Base-by-base conservation (phyloP, 2,329 filamentous ascomycete species). In the Pseudomassariella vexata region DNA sequence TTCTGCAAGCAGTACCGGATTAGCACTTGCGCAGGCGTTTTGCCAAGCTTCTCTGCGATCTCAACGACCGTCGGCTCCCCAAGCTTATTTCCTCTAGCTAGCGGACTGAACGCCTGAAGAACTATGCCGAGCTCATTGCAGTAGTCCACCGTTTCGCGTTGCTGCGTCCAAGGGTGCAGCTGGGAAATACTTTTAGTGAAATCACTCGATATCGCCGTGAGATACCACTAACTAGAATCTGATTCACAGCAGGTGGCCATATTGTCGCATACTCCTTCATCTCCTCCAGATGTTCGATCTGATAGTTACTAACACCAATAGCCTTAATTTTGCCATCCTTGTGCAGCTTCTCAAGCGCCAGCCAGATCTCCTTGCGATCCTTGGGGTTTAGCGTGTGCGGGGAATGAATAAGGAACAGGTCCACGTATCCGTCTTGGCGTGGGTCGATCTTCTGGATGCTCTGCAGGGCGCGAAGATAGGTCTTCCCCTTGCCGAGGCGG, bases 121-220 rank as follows among this genome's bases (percentile, higher is more conserved):
- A 72, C 45, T 35, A 76, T 74, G 5, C 62, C 60, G 19, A 71
- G 54, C 24, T 60, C 48, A 34, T 85, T 84, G 74, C 86, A 92
- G 49, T 60, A 65, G 10, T 47, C 38, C 9, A 59, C 58, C 2
- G 62, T 51, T 3, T 60, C 49, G 14, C 48, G 45, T 35, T 65
- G 62, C 52, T 85, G 81, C 44, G 69, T 74, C 79, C 79, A 85
- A 0, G 82, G 80, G 50, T 86, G 82, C 16, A 85, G 68, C 78
- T 84, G 35, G 9, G 10, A 15, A 3, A 16, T 23, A 14, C 11
- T 5, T 8, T 1, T 12, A 25, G 7, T 3, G 8, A 19, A 22
- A 11, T 3, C 11, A 17, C 10, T 26, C 16, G 15, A 5, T 16
- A 2, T 3, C 9, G 5, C n/a, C 6, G 15, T 9, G n/a, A n/a